These are phyloP conservation scores for Reutealis trisperma DNA, from an alignment of 345 rosid species.

Conservation along the genomic window DNA sequence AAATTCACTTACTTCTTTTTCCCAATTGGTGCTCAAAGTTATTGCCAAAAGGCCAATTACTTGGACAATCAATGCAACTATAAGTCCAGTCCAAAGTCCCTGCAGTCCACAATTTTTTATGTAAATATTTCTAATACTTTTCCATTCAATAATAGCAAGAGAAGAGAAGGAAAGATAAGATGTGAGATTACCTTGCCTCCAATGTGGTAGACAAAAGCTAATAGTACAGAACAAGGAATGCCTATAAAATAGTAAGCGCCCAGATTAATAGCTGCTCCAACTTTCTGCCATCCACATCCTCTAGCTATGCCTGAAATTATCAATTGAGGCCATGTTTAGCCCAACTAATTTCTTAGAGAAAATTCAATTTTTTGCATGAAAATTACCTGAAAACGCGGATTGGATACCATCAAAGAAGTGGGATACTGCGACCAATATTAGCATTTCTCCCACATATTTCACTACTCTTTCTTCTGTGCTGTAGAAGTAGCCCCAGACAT, in stretches of 20 bases:
- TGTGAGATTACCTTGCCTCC: constrained; percentile 31
- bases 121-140: not conserved
- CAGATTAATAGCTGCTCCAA: constrained; percentile 54
- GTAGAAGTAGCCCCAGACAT: constrained; percentile 21
- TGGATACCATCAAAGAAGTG: constrained; percentile 45
- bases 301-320: constrained; percentile 44
- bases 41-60: not conserved
- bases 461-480: constrained; percentile 41
- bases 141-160: not conserved
- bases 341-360: not conserved
- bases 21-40: constrained; percentile 22
- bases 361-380: not conserved
- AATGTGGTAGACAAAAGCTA: constrained; percentile 27
- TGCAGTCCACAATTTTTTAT: not conserved
- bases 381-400: constrained; percentile 47
- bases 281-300: constrained; percentile 67
- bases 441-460: constrained; percentile 35
- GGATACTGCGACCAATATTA: constrained; percentile 37
- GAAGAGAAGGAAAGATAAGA: not conserved
- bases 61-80: constrained; percentile 10
- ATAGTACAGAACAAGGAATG: constrained; percentile 33
- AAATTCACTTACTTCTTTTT: constrained; percentile 21
- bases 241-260: constrained; percentile 61
- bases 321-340: not conserved
- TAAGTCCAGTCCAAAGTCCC: constrained; percentile 29